Base-by-base conservation (phyloP, 495 filamentous ascomycete genomes). In the Saxophila tyrrhenica region DNA sequence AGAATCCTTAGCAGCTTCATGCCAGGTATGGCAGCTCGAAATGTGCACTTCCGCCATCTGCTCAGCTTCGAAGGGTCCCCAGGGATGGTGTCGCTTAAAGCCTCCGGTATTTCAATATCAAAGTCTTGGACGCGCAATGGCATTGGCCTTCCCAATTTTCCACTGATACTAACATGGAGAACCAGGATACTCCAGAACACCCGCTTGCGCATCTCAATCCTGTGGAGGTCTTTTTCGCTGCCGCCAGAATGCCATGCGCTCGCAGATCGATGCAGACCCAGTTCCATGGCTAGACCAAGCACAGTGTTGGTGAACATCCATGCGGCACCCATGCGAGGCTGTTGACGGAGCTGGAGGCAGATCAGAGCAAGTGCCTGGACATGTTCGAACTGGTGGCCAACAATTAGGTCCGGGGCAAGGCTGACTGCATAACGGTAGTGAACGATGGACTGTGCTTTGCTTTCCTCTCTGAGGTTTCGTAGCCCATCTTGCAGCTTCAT, bases 101-200 rank as follows among this genome's bases (percentile, higher is more conserved):
- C 65, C 48, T 85, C 76, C 1, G 85, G 87, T 24, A 87, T 75
- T 56, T 87, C 86, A 42, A 84, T 75, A 62, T 90, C 87, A 61
- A 84, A 80, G 62, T 91, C 86, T 35, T 84, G 79, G 11, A 78
- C 52, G 22, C 78, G 72, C 17, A 91, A 70, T 1, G 81, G 73
- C 82, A 89, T 87, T 17, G 86, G 86, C 39, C 82, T 73, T 25
- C 86, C 86, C 25, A 90, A 73, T 51, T 83, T 85, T 29, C 84
- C 83, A 60, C 82, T 82, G 24, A 89, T 67, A 9, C 76, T 77
- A 22, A 84, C 72, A 47, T 80, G 71, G 16, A 88, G 73, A 22
- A 73, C 69, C 19, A 86, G 64, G 44, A 88, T 70, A 11, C 75
- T 71, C 84, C 84, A 91, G 72, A 86, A 91, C 3, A 83, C 73